A percentile compares a stretch with the other conserved stretches of the same genome.
Evolutionary conservation across 75 land plant species (phyloP).

Genomic region (Adiantum capillusveneris): DNA sequence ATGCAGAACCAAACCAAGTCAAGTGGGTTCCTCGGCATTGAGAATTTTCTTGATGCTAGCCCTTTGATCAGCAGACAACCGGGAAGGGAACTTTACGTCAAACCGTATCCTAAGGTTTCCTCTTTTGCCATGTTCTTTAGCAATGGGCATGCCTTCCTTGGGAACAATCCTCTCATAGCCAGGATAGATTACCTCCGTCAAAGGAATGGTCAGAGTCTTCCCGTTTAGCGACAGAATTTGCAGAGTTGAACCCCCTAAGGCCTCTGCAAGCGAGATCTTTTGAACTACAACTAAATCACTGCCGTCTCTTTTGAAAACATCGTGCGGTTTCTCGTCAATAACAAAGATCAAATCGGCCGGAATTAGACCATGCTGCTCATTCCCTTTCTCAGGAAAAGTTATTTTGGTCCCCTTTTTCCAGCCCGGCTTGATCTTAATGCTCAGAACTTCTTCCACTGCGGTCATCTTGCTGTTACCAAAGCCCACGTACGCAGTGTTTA

Average conservation of each 20-base stretch:
- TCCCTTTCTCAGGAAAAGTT: conserved; percentile 60
- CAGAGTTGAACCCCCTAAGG: conserved; percentile 45
- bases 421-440: conserved; percentile 61
- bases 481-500: neutral
- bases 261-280: conserved; percentile 57
- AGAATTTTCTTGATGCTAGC: conserved; percentile 44
- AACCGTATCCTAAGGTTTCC: conserved; percentile 65
- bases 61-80: conserved; percentile 59
- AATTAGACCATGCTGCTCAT: conserved; percentile 37
- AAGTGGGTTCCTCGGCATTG: neutral
- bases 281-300: conserved; percentile 52
- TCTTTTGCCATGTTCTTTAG: conserved; percentile 56
- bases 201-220: conserved; percentile 34
- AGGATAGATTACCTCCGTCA: conserved; percentile 41
- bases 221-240: conserved; percentile 47
- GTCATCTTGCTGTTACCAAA: conserved; percentile 30
- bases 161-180: conserved; percentile 60
- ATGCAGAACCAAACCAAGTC: no score
- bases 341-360: conserved; percentile 61
- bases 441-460: conserved; percentile 47
- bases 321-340: conserved; percentile 62
- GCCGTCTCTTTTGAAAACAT: conserved; percentile 55
- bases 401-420: conserved; percentile 75
- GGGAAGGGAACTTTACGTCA: conserved; percentile 54
- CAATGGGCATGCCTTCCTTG: conserved; percentile 71